phyloP scores from a whole-genome alignment of 257 asterid species.

The Solanum dulcamara region DNA sequence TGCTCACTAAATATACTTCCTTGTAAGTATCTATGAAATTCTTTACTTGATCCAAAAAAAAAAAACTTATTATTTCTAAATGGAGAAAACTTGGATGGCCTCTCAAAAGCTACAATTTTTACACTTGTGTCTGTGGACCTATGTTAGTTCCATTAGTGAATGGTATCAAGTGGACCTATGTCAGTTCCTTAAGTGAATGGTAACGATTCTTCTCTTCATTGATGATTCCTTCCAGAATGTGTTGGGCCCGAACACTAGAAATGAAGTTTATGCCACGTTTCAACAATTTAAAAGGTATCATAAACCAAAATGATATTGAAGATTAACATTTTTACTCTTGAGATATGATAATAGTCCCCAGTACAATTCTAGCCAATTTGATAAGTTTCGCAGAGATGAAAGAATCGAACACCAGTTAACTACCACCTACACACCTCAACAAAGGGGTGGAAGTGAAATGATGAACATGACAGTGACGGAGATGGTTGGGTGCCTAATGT shows the following conservation, averaged over 20 bases:
- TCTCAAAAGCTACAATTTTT: background rate
- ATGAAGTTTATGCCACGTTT: background rate
- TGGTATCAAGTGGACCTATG: background rate
- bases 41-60: too few species aligned
- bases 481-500: background rate
- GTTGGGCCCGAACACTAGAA: background rate
- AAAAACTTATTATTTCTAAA: too few species aligned
- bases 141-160: background rate
- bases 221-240: background rate
- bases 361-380: background rate
- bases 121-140: background rate
- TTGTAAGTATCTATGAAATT: too few species aligned
- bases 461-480: background rate
- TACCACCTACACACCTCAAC: background rate
- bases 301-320: background rate
- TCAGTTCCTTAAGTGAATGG: background rate
- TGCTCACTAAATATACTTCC: too few species aligned
- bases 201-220: background rate
- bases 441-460: background rate
- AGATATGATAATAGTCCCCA: background rate
- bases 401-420: background rate
- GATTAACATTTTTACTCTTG: too few species aligned
- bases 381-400: background rate
- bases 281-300: background rate
- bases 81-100: background rate